Conservation (phyloP, 345 rosid species). For the thale cress (Arabidopsis thaliana) region DNA sequence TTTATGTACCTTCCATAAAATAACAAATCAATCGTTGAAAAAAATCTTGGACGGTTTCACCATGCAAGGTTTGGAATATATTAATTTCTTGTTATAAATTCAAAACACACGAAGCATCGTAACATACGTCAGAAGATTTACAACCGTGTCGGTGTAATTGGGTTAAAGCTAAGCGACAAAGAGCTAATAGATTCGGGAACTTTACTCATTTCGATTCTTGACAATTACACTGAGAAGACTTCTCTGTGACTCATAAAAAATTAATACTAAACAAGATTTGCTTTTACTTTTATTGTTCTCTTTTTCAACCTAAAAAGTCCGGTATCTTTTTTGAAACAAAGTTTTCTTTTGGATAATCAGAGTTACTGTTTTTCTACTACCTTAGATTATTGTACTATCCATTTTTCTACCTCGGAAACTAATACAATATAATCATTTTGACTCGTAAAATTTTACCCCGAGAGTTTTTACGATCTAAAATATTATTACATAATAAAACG, state of each 20-base stretch:
- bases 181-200: constrained; percentile 38
- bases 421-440: background rate
- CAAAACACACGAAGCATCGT: constrained; percentile 29
- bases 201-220: constrained; percentile 38
- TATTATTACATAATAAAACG: background rate
- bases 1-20: background rate
- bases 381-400: background rate
- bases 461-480: background rate
- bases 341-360: constrained; percentile 14
- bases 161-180: constrained; percentile 42
- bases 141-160: constrained; percentile 43
- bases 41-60: constrained; percentile 34
- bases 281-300: constrained; percentile 31
- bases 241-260: constrained; percentile 16
- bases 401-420: background rate
- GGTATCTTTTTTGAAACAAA: constrained; percentile 25
- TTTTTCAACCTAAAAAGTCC: constrained; percentile 34
- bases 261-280: background rate
- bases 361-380: background rate
- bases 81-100: constrained; percentile 5
- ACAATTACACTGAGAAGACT: constrained; percentile 35
- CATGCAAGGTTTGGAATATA: background rate
- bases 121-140: constrained; percentile 30
- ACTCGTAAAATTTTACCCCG: background rate
- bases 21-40: constrained; percentile 1